Percentiles rank a stretch among this genome's conserved stretches.
Conservation (phyloP, 192 early-diverging fungal species). For the Gamsiella multidivaricata region DNA sequence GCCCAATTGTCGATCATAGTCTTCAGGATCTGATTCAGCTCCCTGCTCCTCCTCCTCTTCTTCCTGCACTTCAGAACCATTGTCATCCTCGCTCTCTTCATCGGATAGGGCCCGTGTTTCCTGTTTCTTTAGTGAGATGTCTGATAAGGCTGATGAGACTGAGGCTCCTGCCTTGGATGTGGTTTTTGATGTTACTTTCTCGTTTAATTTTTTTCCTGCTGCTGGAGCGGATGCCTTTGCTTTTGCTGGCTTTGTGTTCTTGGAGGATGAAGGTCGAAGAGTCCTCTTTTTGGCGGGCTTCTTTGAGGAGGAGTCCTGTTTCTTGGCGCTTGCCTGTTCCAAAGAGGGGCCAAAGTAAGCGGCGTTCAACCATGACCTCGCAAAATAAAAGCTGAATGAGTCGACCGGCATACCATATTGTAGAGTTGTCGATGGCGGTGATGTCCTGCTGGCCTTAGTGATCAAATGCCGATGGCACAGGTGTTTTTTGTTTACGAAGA, state of each 20-base stretch:
- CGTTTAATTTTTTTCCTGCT: not conserved
- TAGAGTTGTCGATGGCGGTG: no score
- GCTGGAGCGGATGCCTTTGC: not conserved
- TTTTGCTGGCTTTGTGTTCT: not conserved
- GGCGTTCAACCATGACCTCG: no score
- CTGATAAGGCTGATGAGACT: slow-evolving; percentile 4
- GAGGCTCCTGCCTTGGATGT: not conserved
- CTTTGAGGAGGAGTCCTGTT: not conserved
- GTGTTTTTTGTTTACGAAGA: no score
- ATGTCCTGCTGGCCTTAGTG: no score
- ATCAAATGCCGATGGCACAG: no score
- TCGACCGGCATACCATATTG: no score
- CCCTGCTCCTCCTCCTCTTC: slow-evolving; percentile 10
- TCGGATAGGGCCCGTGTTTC: slow-evolving; percentile 20
- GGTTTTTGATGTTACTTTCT: slow-evolving; percentile 3
- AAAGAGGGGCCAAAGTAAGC: not conserved
- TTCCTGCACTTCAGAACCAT: no score
- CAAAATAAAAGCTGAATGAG: no score
- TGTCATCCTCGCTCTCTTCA: slow-evolving; percentile 15
- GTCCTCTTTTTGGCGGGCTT: not conserved
- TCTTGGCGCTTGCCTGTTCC: slow-evolving; percentile 6
- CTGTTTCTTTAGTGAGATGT: slow-evolving; percentile 2
- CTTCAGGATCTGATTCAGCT: slow-evolving; percentile 16
- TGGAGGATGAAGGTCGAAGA: slow-evolving; percentile 4
- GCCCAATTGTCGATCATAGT: slow-evolving; percentile 22